phyloP scores from a whole-genome alignment of 2,329 filamentous ascomycete species.

The Aaosphaeria pasadenensis region DNA sequence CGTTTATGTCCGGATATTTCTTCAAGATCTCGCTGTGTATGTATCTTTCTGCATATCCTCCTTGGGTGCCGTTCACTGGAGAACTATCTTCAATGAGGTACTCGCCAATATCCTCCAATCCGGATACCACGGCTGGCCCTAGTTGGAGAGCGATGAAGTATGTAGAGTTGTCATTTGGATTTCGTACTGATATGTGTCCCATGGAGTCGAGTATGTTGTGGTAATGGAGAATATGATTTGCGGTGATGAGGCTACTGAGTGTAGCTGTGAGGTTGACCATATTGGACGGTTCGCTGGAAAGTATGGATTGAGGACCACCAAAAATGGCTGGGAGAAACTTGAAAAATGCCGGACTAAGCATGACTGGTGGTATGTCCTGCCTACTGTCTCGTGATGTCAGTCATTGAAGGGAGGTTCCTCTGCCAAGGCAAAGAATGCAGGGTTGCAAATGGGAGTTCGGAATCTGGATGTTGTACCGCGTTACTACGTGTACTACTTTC shows the following conservation, averaged over 20 bases:
- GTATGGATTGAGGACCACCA: no score
- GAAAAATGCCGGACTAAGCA: no score
- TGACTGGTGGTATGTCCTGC: no score
- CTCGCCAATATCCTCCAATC: slow-evolving; percentile 34
- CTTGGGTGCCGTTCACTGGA: slow-evolving; percentile 13
- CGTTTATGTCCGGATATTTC: slow-evolving; percentile 33
- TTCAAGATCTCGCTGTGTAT: slow-evolving; percentile 39
- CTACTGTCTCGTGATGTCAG: no score
- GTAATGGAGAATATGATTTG: slow-evolving; percentile 50
- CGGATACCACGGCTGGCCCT: slow-evolving; percentile 35
- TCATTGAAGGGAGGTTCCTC: no score
- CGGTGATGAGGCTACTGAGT: slow-evolving; percentile 36
- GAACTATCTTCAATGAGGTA: slow-evolving; percentile 35
- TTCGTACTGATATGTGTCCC: slow-evolving; percentile 52
- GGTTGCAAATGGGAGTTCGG: no score
- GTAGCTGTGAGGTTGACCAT: slow-evolving; percentile 24
- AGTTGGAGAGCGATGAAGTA: slow-evolving; percentile 40
- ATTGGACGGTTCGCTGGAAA: neutral
- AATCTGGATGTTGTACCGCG: no score
- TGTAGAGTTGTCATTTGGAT: slow-evolving; percentile 41
- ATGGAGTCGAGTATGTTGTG: slow-evolving; percentile 50
- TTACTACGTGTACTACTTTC: no score
- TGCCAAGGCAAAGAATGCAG: no score
- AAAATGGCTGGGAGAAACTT: no score
- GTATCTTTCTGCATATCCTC: slow-evolving; percentile 36